Percentiles rank a stretch among this genome's conserved stretches.
Conservation (phyloP, 2,329 filamentous ascomycete genomes). For the Trichocomaceae sp. region DNA sequence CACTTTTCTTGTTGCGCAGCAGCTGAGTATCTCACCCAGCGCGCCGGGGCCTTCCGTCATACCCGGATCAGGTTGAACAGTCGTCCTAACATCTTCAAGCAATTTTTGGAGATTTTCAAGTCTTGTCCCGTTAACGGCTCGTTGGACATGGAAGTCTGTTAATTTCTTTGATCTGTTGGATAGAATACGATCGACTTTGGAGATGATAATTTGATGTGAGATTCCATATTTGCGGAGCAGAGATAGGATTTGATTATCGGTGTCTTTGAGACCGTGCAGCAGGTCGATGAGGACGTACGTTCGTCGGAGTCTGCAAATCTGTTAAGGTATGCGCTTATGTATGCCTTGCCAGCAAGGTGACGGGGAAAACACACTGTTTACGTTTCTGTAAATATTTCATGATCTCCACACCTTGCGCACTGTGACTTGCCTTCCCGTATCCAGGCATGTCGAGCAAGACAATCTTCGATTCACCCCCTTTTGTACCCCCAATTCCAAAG, state of each 20-base stretch:
- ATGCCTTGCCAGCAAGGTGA: background rate
- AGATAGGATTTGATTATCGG: conserved; percentile 52
- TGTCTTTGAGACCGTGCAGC: conserved; percentile 56
- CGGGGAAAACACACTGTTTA: conserved; percentile 45
- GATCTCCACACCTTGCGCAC: conserved; percentile 60
- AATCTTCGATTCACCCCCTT: conserved; percentile 40
- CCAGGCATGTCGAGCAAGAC: conserved; percentile 66
- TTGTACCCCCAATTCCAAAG: conserved; percentile 53
- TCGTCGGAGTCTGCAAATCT: conserved; percentile 43
- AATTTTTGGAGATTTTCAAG: conserved; percentile 33
- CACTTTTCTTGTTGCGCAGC: conserved; percentile 47
- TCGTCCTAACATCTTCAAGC: conserved; percentile 34
- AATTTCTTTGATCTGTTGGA: conserved; percentile 26
- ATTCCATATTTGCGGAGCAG: conserved; percentile 52
- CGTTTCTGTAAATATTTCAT: conserved; percentile 60
- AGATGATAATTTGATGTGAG: conserved; percentile 59
- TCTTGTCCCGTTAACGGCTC: conserved; percentile 22
- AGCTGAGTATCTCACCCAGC: conserved; percentile 56
- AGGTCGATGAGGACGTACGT: conserved; percentile 61
- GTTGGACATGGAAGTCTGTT: conserved; percentile 15
- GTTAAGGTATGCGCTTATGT: conserved; percentile 4
- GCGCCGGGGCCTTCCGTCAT: conserved; percentile 32
- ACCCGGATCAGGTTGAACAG: conserved; percentile 34
- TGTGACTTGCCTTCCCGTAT: conserved; percentile 57
- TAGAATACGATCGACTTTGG: conserved; percentile 57